Base-by-base conservation (phyloP, 2,329 filamentous ascomycete species). In the Exophiala mesophila region DNA sequence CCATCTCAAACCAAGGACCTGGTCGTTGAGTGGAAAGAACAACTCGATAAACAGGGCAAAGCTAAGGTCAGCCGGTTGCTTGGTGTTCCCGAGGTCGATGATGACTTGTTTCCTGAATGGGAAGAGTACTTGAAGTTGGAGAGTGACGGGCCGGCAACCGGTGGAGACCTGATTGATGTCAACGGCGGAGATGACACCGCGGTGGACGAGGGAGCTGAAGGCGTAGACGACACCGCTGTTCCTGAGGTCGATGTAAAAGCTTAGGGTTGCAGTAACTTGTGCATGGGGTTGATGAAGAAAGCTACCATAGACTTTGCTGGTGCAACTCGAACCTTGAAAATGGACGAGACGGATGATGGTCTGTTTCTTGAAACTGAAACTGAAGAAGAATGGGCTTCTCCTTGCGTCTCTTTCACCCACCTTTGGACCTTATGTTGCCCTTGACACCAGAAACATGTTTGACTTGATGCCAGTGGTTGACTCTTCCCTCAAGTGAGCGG, bases 51-150 rank as follows among this genome's bases (percentile, higher is more conserved):
- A 67, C 76, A 74, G 39, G 90, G 90, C 63, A 95, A 94, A 72
- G 77, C 75, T 8, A 87, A 92, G 54, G 84, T 97, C 3, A 80
- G 85, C 8, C 84, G 90, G 67, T 73, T 88, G 37, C 77, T 98
- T 40, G 90, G 85, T 47, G 76, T 87, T 0, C 92, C 92, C 0
- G 85, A 80, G 0, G 82, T 85, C 55, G 76, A 80, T 47, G 84
- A 84, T 29, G 89, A 94, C 2, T 75, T 98, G 55, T 98, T 98
- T 69, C 90, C 90, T 0, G 88, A 96, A 59, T 98, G 92, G 92
- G 85, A 95, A 3, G 84, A 92, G 64, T 96, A 87, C 72, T 62
- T 97, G 55, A 75, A 77, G 59, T 62, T 95, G 49, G 92, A 97
- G 70, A 77, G 75, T 45, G 82, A 88, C 56, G 84, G 85, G 3